These are phyloP conservation scores for Ceratobasidium sp. DNA, from an alignment of 1,284 basidiomycete species.

Conservation along the genomic window DNA sequence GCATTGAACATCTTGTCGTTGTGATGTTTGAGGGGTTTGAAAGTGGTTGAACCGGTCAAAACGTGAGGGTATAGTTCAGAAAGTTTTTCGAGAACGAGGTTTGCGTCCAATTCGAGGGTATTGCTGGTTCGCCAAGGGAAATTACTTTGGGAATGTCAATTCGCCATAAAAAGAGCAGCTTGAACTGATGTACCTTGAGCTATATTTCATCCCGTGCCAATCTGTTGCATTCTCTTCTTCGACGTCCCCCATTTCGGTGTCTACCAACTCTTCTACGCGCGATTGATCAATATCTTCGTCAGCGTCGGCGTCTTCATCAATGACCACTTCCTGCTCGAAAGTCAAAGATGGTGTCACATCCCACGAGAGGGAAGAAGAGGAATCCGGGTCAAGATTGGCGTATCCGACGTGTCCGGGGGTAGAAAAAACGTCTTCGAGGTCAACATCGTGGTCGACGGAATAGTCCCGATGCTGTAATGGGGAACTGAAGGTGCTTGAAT, in stretches of 20 bases:
- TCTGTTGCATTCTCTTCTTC: neutral
- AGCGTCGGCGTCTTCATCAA: neutral
- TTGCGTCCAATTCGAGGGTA: slow-evolving; percentile 24
- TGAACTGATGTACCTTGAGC: slow-evolving; percentile 12
- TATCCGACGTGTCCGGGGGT: neutral
- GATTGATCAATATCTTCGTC: slow-evolving; percentile 23
- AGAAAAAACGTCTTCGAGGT: slow-evolving; percentile 28
- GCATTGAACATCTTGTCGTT: slow-evolving; percentile 15
- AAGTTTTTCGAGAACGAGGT: slow-evolving; percentile 13
- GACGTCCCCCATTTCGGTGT: neutral
- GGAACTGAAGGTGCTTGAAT: neutral
- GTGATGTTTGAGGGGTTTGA: slow-evolving; percentile 1
- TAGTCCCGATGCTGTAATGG: neutral
- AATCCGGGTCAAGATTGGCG: neutral
- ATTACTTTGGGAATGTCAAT: neutral
- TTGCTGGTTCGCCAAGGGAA: neutral
- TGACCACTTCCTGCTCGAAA: slow-evolving; percentile 6
- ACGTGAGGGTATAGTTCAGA: slow-evolving; percentile 23
- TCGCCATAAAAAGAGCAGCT: no score
- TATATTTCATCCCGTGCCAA: slow-evolving; percentile 8
- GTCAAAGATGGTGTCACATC: slow-evolving; percentile 31
- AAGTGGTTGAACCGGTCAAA: neutral
- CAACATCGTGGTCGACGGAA: slow-evolving; percentile 22
- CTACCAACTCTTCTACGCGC: slow-evolving; percentile 29
- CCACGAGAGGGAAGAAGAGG: slow-evolving; percentile 33